Base-by-base conservation (phyloP, 2,329 filamentous ascomycete genomes). In the Cladosporium sp. region DNA sequence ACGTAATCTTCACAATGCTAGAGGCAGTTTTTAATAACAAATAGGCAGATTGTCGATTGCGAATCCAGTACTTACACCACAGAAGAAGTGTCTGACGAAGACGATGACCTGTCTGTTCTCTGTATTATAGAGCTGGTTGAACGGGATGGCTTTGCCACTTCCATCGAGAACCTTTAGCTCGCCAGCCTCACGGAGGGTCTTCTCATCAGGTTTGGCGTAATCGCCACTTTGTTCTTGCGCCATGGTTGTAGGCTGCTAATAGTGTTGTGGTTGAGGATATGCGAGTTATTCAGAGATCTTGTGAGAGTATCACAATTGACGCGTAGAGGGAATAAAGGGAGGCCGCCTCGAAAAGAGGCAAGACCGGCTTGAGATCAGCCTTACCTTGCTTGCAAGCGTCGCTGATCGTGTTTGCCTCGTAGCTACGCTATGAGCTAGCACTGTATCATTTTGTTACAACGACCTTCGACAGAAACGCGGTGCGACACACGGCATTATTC, bases 11-110 rank as follows among this genome's bases (percentile, higher is more conserved):
- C 69, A 62, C 71, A 74, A 57, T 66, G 64, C 67, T 70, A 47
- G 15, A 19, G 25, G 9, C 36, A 14, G 20, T 50, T 20, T 19
- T 50, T 30, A 50, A 22, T 11, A 15, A 11, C 3, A 9, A 15
- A 34, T 8, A 30, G 1, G 11, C 22, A 15, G 1, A 15, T 8
- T 17, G 2, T 12, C 12, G 14, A n/a, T n/a, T 28, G 15, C 7
- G 25, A 30, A 4, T 17, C 17, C 25, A 20, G 28, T 17, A 61
- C 68, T 59, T 61, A 73, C 71, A 51, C 72, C 73, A 62, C 73
- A 75, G 67, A 69, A 74, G 66, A 74, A 75, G 62, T 75, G 73
- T 38, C 73, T 68, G 34, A 75, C 68, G 65, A 75, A 75, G 51
- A 75, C 58, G 17, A 74, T 66, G 38, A 75, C 65, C 36, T 71